Conservation (phyloP, 306 rosid species). For the Cucurbita pepo region DNA sequence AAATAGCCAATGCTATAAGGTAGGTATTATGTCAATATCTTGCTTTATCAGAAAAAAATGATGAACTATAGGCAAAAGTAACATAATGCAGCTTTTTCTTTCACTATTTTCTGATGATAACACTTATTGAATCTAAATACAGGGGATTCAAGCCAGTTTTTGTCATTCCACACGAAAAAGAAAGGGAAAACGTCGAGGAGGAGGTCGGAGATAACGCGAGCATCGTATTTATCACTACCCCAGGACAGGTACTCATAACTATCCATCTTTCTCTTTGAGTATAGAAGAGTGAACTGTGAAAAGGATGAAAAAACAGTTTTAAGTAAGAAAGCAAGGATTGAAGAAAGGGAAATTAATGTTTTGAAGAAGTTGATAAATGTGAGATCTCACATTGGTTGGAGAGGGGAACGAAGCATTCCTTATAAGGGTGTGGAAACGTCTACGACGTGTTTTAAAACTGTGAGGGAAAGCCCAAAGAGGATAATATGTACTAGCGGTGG, state of each 20-base stretch:
- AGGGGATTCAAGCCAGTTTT: conserved; percentile 69
- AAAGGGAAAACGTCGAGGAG: conserved; percentile 70
- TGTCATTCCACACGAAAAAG: conserved; percentile 88
- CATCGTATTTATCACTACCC: conserved; percentile 75
- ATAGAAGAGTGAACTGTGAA: background rate
- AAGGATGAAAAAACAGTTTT: background rate
- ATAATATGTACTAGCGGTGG: no score
- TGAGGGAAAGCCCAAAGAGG: no score
- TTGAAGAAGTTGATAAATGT: background rate
- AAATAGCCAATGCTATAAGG: conserved; percentile 37
- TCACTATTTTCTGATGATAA: background rate
- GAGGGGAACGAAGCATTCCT: no score
- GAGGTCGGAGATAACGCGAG: conserved; percentile 41
- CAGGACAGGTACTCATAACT: conserved; percentile 53
- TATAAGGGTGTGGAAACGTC: no score
- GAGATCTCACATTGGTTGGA: no score
- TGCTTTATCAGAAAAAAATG: background rate
- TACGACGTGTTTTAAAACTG: no score
- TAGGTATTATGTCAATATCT: background rate
- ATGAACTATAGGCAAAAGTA: background rate
- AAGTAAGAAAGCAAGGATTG: background rate
- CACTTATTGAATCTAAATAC: background rate
- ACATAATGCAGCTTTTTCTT: background rate
- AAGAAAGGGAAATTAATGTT: background rate
- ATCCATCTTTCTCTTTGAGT: background rate